A percentile compares a stretch with the other conserved stretches of the same genome.
Conservation (phyloP, 352 stramenopile genomes). For the Aphanomyces cochlioides region DNA sequence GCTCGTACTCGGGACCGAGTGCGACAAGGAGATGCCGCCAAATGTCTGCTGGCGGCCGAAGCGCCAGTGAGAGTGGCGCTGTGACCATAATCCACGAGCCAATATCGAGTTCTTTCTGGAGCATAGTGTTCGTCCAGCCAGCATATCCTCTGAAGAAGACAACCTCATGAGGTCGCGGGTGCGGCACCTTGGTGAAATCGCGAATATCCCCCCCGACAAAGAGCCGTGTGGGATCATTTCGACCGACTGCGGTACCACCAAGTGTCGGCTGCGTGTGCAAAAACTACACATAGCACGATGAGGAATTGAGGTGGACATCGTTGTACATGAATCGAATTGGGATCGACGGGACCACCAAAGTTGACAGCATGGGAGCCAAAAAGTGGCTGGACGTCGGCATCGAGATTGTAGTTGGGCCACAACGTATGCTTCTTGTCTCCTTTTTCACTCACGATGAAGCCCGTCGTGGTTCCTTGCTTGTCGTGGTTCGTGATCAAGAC, state of each 20-base stretch:
- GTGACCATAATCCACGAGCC: slow-evolving; percentile 72
- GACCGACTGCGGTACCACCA: slow-evolving; percentile 49
- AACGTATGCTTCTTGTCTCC: slow-evolving; percentile 44
- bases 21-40: slow-evolving; percentile 66
- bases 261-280: slow-evolving; percentile 56
- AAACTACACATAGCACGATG: slow-evolving; percentile 37
- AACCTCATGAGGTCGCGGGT: slow-evolving; percentile 35
- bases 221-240: slow-evolving; percentile 49
- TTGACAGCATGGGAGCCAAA: slow-evolving; percentile 62
- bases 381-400: slow-evolving; percentile 48
- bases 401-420: slow-evolving; percentile 55
- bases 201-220: slow-evolving; percentile 72
- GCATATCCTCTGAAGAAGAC: slow-evolving; percentile 78
- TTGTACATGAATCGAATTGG: slow-evolving; percentile 52
- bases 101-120: slow-evolving; percentile 63
- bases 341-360: slow-evolving; percentile 60
- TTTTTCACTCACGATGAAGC: slow-evolving; percentile 73
- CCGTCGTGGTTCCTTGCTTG: slow-evolving; percentile 44
- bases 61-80: slow-evolving; percentile 62
- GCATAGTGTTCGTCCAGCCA: slow-evolving; percentile 60
- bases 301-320: not conserved
- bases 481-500: slow-evolving; percentile 72
- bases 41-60: slow-evolving; percentile 56
- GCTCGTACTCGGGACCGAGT: slow-evolving; percentile 66
- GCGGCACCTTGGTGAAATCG: slow-evolving; percentile 49